These are phyloP conservation scores for Dioscorea cayenensis DNA, from an alignment of 116 monocot species.

Conservation along the genomic window DNA sequence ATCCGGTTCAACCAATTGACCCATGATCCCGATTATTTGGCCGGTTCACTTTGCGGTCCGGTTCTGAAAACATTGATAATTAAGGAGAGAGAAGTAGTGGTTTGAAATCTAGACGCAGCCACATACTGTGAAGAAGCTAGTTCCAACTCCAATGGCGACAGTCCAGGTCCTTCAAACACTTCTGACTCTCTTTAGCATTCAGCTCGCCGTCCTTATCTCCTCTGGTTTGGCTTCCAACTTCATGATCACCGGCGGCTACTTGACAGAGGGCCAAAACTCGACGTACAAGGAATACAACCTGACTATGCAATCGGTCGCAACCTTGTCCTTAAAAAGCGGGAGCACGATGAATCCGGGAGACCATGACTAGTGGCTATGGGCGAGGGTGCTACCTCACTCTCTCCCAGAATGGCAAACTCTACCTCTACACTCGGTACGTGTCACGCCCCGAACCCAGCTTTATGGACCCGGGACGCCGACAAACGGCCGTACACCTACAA, in stretches of 20 bases:
- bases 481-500: no score
- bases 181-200: not conserved
- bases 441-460: no score
- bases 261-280: not conserved
- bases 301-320: slow-evolving; percentile 2
- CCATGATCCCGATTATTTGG: no score
- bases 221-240: not conserved
- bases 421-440: not conserved
- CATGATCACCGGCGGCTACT: not conserved
- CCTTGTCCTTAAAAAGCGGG: not conserved
- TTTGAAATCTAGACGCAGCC: no score
- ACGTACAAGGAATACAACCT: not conserved
- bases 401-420: not conserved
- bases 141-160: not conserved
- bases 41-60: no score
- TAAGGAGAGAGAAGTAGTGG: no score
- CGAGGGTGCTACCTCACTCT: not conserved
- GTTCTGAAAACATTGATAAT: no score
- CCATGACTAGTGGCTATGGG: not conserved
- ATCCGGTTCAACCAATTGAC: no score
- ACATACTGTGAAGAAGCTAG: not conserved
- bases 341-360: not conserved
- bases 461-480: no score
- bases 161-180: not conserved
- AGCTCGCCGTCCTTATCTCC: not conserved